Evolutionary conservation across 257 asterid species (phyloP).

Genomic region (Nicotiana undulata): DNA sequence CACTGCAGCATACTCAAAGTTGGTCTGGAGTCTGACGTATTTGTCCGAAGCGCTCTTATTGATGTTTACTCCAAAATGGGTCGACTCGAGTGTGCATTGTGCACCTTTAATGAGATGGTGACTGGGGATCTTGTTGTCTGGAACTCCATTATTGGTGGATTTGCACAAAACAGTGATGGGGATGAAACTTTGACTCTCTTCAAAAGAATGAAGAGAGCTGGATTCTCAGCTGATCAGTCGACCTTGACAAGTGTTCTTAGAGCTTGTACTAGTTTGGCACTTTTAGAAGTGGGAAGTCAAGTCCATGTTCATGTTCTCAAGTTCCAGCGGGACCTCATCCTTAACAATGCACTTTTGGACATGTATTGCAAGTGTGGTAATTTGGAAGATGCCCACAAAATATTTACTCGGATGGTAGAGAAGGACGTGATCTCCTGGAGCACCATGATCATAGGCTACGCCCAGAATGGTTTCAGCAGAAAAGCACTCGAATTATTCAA

Average conservation of each 20-base stretch:
- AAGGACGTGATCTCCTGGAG: slow-evolving; percentile 93
- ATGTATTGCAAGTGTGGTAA: slow-evolving; percentile 93
- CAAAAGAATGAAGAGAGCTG: slow-evolving; percentile 62
- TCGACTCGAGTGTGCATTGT: slow-evolving; percentile 33
- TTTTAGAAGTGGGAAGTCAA: slow-evolving; percentile 76
- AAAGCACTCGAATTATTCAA: slow-evolving; percentile 63
- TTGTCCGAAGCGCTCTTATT: slow-evolving; percentile 76
- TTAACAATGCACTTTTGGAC: slow-evolving; percentile 78
- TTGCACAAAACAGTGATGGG: slow-evolving; percentile 81
- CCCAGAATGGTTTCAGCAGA: slow-evolving; percentile 82
- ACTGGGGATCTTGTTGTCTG: slow-evolving; percentile 74
- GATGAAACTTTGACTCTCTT: slow-evolving; percentile 66
- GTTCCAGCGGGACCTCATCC: slow-evolving; percentile 63
- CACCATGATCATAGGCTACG: slow-evolving; percentile 89
- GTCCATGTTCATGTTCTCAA: slow-evolving; percentile 76
- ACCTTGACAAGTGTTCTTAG: slow-evolving; percentile 75
- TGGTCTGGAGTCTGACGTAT: slow-evolving; percentile 82
- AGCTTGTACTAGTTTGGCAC: slow-evolving; percentile 81
- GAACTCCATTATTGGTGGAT: slow-evolving; percentile 85
- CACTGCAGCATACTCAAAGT: slow-evolving; percentile 66
- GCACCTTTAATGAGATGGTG: slow-evolving; percentile 56
- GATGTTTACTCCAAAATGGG: slow-evolving; percentile 70
- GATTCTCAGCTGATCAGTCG: slow-evolving; percentile 55
- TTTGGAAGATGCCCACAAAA: slow-evolving; percentile 48
- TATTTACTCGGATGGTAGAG: slow-evolving; percentile 52